Evolutionary conservation across 345 rosid species (phyloP).

Genomic region (Syzygium aqueum): DNA sequence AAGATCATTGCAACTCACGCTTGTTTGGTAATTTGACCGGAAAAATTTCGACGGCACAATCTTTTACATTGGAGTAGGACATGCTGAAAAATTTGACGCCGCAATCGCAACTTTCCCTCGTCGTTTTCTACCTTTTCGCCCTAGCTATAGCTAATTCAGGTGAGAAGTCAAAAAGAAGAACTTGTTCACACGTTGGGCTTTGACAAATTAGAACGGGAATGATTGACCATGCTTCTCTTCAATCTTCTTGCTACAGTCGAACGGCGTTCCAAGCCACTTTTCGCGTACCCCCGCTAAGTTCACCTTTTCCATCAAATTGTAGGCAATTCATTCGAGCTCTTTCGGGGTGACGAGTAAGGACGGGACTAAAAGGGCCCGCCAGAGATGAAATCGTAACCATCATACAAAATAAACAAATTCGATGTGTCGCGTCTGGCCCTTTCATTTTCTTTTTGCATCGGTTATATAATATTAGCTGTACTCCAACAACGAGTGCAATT

Average conservation of each 20-base stretch:
- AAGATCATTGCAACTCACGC: not conserved
- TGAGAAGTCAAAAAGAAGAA: not conserved
- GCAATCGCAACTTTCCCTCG: not conserved
- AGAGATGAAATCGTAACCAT: not conserved
- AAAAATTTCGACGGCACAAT: not conserved
- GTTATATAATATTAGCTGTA: not conserved
- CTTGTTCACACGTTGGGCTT: not conserved
- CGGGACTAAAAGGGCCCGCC: not conserved
- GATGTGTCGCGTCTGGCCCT: not conserved
- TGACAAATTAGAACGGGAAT: not conserved
- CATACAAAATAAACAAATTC: not conserved
- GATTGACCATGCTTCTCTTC: not conserved
- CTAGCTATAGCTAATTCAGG: not conserved
- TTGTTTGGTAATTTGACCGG: not conserved
- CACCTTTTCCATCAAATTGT: not conserved
- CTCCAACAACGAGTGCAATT: not conserved
- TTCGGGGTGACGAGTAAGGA: too few relatives aligned
- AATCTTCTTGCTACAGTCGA: not conserved
- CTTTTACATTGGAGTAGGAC: not conserved
- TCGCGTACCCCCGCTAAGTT: not conserved
- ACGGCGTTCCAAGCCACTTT: fast-evolving
- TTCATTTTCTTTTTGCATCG: too few relatives aligned
- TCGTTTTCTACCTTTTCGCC: not conserved
- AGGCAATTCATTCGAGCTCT: not conserved
- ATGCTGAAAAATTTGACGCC: not conserved